Evolutionary conservation across 371 early-diverging fungal species (phyloP), one percentile per base, ranked within the genome.

Genomic region (Haplosporangium sp.): DNA sequence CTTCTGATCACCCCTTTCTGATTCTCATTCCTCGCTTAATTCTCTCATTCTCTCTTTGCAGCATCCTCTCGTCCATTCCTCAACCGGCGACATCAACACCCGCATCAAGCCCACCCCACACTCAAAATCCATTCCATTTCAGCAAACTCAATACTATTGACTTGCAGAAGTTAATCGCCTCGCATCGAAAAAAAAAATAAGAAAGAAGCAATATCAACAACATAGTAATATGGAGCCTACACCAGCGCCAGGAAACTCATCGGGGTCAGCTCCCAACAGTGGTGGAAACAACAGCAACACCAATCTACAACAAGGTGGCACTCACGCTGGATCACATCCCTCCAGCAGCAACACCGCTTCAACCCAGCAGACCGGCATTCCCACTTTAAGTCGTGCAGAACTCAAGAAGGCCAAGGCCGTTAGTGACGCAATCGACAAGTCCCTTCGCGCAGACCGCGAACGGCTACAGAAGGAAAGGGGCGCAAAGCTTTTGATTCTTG

Each of bases 351-450:
- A 42, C 21, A 40, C 74, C 18, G 59, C n/a, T n/a, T n/a, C 68
- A 63, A 67, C 64, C 47, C 56, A 67, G 18, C 58, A 46, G 13
- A 43, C 54, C 18, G 21, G 48, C 20, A 20, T 21, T 8, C 18
- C 67, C 10, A 16, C 40, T 13, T 8, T 51, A 23, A 67, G 57
- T 50, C 68, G 72, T 20, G 4, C 65, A 4, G 69, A 62, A n/a
- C 58, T 61, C 55, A 76, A 73, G 55, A 57, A 67, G 57, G 83
- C 83, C 23, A 82, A 74, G 51, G 77, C 81, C 47, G 55, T 68
- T 41, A 75, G 70, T 23, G 83, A 82, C 37, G 83, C 83, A 36
- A 82, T 82, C 43, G 83, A 82, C 58, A 71, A 62, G 58, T 55
- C 76, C 12, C 62, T 82, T 23, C 66, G 68, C 16, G 77, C 77